A percentile compares a stretch with the other conserved stretches of the same genome.
Conservation (phyloP, 371 early-diverging fungal species). For the Apophysomyces ossiformis region DNA sequence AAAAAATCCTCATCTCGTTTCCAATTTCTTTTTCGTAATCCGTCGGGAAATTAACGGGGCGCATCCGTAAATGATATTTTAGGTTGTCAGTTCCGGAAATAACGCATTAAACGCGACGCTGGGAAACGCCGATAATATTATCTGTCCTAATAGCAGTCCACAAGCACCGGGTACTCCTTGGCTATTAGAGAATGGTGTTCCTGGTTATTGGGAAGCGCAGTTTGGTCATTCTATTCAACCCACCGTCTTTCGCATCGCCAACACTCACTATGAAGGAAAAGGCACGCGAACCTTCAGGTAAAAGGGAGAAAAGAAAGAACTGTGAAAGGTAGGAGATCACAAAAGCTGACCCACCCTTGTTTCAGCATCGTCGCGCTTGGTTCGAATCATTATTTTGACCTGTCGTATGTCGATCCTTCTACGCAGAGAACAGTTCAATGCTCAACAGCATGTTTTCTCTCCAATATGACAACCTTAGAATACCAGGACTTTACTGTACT, state of each 20-base stretch:
- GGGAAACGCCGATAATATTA: slow-evolving; percentile 47
- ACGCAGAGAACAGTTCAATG: slow-evolving; percentile 49
- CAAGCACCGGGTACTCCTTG: slow-evolving; percentile 37
- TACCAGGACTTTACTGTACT: slow-evolving; percentile 57
- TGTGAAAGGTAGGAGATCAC: too few species aligned
- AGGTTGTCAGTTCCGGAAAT: slow-evolving; percentile 22
- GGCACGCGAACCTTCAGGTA: slow-evolving; percentile 68
- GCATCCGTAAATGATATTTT: background rate
- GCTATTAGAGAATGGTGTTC: slow-evolving; percentile 67
- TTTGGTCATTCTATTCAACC: slow-evolving; percentile 59
- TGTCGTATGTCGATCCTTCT: slow-evolving; percentile 62
- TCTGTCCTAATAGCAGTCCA: slow-evolving; percentile 43
- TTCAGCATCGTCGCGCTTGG: slow-evolving; percentile 51
- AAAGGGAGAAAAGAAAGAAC: background rate
- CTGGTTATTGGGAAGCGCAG: slow-evolving; percentile 70
- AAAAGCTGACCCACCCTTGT: background rate
- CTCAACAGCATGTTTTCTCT: slow-evolving; percentile 56
- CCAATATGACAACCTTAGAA: slow-evolving; percentile 35
- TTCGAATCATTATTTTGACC: slow-evolving; percentile 52
- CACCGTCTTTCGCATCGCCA: slow-evolving; percentile 65
- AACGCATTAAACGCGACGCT: slow-evolving; percentile 20
- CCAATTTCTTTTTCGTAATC: too few species aligned
- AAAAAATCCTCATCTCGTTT: too few species aligned
- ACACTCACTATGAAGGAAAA: slow-evolving; percentile 54
- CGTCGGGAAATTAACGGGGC: background rate